phyloP scores from a whole-genome alignment of 192 early-diverging fungal genomes.

The Gaertneriomyces semiglobifer region DNA sequence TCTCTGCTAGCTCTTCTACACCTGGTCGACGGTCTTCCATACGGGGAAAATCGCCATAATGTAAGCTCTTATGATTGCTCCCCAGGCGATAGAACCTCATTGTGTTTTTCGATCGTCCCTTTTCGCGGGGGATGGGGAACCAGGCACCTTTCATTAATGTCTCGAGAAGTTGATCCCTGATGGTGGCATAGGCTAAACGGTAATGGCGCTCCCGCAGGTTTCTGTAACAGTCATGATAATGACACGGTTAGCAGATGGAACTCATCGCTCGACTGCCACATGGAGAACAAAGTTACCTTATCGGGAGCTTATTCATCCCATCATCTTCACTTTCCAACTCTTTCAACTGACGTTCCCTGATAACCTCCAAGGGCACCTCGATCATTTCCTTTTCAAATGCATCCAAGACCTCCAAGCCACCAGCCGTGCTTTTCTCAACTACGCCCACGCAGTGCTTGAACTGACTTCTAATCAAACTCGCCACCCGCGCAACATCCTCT shows the following conservation, averaged over 20 bases:
- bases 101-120: slow-evolving; percentile 30
- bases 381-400: slow-evolving; percentile 61
- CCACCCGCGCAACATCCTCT: slow-evolving; percentile 41
- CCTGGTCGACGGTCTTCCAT: slow-evolving; percentile 33
- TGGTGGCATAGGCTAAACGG: slow-evolving; percentile 65
- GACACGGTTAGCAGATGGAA: background rate
- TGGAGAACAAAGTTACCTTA: slow-evolving; percentile 40
- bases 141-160: slow-evolving; percentile 63
- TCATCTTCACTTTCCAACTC: slow-evolving; percentile 68
- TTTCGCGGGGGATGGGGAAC: slow-evolving; percentile 58
- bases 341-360: slow-evolving; percentile 63
- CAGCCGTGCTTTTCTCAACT: slow-evolving; percentile 13
- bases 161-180: slow-evolving; percentile 65
- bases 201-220: slow-evolving; percentile 61
- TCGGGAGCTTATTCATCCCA: slow-evolving; percentile 55
- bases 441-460: slow-evolving; percentile 34
- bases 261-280: background rate
- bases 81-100: slow-evolving; percentile 61
- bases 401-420: slow-evolving; percentile 25
- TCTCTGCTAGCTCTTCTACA: slow-evolving; percentile 48
- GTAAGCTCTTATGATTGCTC: slow-evolving; percentile 54
- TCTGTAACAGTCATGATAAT: slow-evolving; percentile 30
- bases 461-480: slow-evolving; percentile 61
- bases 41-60: slow-evolving; percentile 65
- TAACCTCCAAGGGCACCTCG: slow-evolving; percentile 54